These are phyloP conservation scores for Alternaria incomplexa DNA, from an alignment of 2,329 filamentous ascomycete species.

Conservation along the genomic window DNA sequence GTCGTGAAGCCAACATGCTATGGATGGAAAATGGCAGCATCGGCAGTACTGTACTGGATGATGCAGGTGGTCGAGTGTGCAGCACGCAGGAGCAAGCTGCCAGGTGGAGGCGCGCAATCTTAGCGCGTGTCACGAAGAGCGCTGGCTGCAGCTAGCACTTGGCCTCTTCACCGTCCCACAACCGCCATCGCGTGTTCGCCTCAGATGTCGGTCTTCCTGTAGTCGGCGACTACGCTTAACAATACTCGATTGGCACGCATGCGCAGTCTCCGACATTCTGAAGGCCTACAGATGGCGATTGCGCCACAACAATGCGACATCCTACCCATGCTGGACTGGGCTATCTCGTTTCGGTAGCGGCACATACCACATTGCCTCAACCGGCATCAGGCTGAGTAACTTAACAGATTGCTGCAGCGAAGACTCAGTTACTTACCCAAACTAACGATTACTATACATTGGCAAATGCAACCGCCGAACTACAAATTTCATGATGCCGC, in stretches of 20 bases:
- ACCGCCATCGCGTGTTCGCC: not conserved
- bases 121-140: not conserved
- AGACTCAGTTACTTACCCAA: not conserved
- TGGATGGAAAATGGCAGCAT: not conserved
- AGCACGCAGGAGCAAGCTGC: not conserved
- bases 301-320: not conserved
- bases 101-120: not conserved
- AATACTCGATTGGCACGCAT: accelerated
- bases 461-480: not conserved
- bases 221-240: not conserved
- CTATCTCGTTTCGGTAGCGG: not conserved
- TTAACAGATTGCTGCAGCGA: not conserved
- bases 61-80: not conserved
- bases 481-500: not conserved
- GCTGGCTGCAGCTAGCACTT: not conserved
- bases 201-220: not conserved
- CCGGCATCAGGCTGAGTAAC: not conserved
- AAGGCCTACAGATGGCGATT: not conserved
- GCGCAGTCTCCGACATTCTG: not conserved
- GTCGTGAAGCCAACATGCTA: not conserved
- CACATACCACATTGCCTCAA: not conserved
- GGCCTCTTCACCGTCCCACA: not conserved
- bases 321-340: not conserved
- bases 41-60: not conserved
- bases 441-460: not conserved